Evolutionary conservation across 257 asterid genomes (phyloP), one percentile per base, ranked within the genome.

Genomic region (Solanum etuberosum): DNA sequence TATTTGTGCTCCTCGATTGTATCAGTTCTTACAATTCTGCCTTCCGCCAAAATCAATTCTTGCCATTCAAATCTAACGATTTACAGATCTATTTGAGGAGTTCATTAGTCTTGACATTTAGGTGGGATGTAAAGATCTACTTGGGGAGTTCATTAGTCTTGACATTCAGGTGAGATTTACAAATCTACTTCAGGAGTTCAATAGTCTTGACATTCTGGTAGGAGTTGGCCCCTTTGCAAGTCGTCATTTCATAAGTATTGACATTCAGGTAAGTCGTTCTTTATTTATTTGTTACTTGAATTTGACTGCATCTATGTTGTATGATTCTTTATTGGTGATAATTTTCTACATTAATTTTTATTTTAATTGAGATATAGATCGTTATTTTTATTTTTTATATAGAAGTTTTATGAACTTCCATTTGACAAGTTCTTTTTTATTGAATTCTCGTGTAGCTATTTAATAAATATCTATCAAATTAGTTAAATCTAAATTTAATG

Each of bases 1-100:
- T 0, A 48, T 2, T 48, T 5, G 59, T 48, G 16, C 23, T 51
- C 59, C 23, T 51, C 23, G 3, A 15, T 20, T 48, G 21, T 48
- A 48, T 48, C 3, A n/a, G 0, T 15, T 15, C 16, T 15, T 5
- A 15, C 16, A 15, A 15, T 5, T 5, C 0, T 15, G 21, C 5
- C 21, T 48, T 16, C 59, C 23, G 15, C 2, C 2, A 1, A 48
- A 48, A 48, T 48, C 3, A 15, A 48, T 48, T 16, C 6, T 48
- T 5, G 16, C 3, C 15, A 0, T 48, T 16, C 9, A 5, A 6
- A 5, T 48, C 21, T 48, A 16, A 21, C 9, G 9, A 18, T 5
- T 51, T 51, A n/a, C n/a, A n/a, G 54, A 46, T 46, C 54, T 13
- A 13, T 7, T 13, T 13, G 54, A 46, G 54, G 20, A 46, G 0